A percentile compares a stretch with the other conserved stretches of the same genome.
Evolutionary conservation across 2,329 filamentous ascomycete species (phyloP).

Genomic region (Diaporthe sp.): DNA sequence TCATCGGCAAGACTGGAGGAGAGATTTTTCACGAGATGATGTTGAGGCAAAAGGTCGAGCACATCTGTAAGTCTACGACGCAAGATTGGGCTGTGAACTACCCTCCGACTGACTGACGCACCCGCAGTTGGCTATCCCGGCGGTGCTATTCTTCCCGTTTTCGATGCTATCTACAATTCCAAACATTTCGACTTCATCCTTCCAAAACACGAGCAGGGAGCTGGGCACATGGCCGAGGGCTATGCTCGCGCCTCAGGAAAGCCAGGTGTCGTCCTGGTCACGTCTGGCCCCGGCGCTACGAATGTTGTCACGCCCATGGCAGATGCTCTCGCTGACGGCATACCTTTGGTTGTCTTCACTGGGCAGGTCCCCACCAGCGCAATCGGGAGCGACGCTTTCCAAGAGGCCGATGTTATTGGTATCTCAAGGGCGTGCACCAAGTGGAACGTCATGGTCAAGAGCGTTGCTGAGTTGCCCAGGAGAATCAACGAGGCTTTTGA

Average conservation of each 20-base stretch:
- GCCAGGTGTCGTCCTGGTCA: slow-evolving; percentile 96
- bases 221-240: slow-evolving; percentile 98
- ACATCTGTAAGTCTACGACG: slow-evolving; percentile 80
- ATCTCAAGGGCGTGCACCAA: slow-evolving; percentile 97
- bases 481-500: slow-evolving; percentile 98
- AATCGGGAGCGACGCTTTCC: slow-evolving; percentile 96
- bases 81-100: not conserved
- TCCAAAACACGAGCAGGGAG: slow-evolving; percentile 96
- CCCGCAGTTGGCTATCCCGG: slow-evolving; percentile 85
- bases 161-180: slow-evolving; percentile 99
- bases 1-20: slow-evolving; percentile 94
- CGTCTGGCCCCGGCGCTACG: slow-evolving; percentile 94
- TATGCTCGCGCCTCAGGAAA: slow-evolving; percentile 95
- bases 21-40: slow-evolving; percentile 99
- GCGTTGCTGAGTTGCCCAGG: slow-evolving; percentile 89
- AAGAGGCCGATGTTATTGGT: slow-evolving; percentile 94
- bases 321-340: slow-evolving; percentile 94
- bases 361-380: slow-evolving; percentile 92
- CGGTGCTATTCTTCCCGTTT: slow-evolving; percentile 96
- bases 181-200: slow-evolving; percentile 96
- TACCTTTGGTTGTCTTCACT: slow-evolving; percentile 94
- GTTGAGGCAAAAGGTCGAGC: slow-evolving; percentile 90
- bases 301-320: slow-evolving; percentile 98
- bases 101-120: slow-evolving; percentile 47
- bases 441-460: slow-evolving; percentile 99